Evolutionary conservation across 768 basidiomycete genomes (phyloP).

Genomic region (Suillus subalutaceus): DNA sequence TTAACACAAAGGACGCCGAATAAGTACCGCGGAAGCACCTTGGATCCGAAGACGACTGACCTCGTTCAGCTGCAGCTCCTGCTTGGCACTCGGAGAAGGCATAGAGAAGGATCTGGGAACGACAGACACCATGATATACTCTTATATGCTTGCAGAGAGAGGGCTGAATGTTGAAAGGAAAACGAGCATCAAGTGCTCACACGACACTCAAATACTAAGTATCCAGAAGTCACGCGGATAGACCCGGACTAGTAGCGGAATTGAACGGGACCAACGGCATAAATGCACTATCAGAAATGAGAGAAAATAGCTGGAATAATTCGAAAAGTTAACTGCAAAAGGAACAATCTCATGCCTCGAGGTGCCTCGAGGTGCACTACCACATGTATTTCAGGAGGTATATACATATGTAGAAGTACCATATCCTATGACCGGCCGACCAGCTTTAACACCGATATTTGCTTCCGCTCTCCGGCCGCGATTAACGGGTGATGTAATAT

Average conservation of each 20-base stretch:
- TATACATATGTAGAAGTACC: neutral
- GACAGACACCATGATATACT: conserved; percentile 34
- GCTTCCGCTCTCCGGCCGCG: neutral
- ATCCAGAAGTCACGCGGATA: conserved; percentile 17
- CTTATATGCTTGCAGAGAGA: conserved; percentile 18
- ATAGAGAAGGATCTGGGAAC: conserved; percentile 22
- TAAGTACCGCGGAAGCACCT: conserved; percentile 13
- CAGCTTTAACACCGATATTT: neutral
- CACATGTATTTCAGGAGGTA: neutral
- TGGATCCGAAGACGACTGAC: conserved; percentile 25
- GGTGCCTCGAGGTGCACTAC: conserved; percentile 4
- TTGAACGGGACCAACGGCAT: conserved; percentile 15
- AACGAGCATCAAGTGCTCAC: conserved; percentile 15
- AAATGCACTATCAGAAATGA: conserved; percentile 1
- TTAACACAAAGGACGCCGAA: conserved; percentile 25
- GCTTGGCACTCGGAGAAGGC: conserved; percentile 14
- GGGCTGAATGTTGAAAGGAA: conserved; percentile 8
- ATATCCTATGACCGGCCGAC: neutral
- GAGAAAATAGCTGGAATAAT: conserved; percentile 4
- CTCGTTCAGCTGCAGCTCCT: conserved; percentile 40
- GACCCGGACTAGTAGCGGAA: conserved; percentile 19
- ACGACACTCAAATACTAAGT: conserved; percentile 15
- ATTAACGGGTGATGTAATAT: conserved; percentile 5
- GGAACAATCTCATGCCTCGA: conserved; percentile 8
- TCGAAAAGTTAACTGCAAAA: neutral